Conservation (phyloP, 2,329 filamentous ascomycete species). For the Aspergillus latus region DNA sequence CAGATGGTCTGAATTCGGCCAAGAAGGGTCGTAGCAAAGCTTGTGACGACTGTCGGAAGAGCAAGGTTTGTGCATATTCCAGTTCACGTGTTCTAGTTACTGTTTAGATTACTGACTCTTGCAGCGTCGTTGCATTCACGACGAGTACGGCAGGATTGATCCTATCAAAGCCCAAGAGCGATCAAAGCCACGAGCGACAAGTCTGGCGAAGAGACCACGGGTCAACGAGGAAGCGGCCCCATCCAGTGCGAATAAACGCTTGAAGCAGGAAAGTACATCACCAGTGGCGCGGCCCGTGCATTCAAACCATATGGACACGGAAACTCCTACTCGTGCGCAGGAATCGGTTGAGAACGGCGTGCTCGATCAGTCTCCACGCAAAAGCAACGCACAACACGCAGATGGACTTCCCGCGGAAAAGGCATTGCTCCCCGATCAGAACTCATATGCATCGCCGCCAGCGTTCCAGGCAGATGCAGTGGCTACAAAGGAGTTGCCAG, state of each 20-base stretch:
- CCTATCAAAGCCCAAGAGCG: constrained; percentile 63
- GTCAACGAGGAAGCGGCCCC: constrained; percentile 42
- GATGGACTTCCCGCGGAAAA: constrained; percentile 20
- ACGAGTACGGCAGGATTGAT: constrained; percentile 64
- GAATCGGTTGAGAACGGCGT: constrained; percentile 11
- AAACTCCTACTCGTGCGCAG: constrained; percentile 19
- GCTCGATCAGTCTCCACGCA: background rate
- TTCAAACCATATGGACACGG: constrained; percentile 22
- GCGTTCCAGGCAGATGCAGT: constrained; percentile 37
- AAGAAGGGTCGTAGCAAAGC: constrained; percentile 63
- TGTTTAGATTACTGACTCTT: constrained; percentile 21
- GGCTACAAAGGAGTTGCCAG: constrained; percentile 29
- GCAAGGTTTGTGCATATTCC: constrained; percentile 54
- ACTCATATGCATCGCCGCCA: constrained; percentile 40
- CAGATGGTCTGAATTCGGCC: constrained; percentile 41
- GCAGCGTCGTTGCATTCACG: constrained; percentile 67
- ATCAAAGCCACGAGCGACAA: constrained; percentile 58
- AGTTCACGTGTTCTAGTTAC: background rate
- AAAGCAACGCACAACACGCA: constrained; percentile 16
- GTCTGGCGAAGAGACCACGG: constrained; percentile 55
- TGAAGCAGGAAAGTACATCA: constrained; percentile 37
- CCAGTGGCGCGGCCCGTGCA: constrained; percentile 26
- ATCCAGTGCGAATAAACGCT: constrained; percentile 30
- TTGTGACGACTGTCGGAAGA: constrained; percentile 66
- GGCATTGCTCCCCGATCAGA: constrained; percentile 25